Conservation (phyloP, 345 rosid genomes). For the Psidium guajava region DNA sequence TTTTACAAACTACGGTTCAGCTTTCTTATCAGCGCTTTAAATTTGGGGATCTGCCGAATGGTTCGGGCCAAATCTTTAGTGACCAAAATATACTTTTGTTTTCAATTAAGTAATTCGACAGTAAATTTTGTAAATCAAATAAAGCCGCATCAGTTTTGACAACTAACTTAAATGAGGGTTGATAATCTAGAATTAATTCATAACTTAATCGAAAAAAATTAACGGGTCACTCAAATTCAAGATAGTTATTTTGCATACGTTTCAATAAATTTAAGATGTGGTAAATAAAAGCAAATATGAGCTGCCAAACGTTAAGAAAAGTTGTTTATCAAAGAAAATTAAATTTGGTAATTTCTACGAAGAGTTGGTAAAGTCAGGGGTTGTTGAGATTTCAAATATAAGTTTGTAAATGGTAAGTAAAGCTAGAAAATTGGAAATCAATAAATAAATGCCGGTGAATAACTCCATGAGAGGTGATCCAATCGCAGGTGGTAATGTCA, state of each 20-base stretch:
- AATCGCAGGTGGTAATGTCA: background rate
- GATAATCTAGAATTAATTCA: background rate
- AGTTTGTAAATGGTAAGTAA: background rate
- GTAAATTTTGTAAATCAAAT: no score
- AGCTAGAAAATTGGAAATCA: background rate
- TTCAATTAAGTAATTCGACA: no score
- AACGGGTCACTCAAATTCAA: background rate
- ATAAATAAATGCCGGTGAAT: background rate
- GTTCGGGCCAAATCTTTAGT: no score
- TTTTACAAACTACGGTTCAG: no score
- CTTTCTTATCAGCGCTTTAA: no score
- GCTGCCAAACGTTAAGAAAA: background rate
- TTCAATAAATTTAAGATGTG: background rate
- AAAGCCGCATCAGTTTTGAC: no score
- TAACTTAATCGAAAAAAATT: background rate
- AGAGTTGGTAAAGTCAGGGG: background rate
- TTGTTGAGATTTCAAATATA: background rate
- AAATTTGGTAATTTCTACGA: background rate
- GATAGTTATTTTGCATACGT: background rate
- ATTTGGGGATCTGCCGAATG: no score
- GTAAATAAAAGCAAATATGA: background rate
- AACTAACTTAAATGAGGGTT: no score
- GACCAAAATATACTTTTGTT: no score
- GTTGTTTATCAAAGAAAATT: background rate
- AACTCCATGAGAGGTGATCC: background rate